Evolutionary conservation across 306 rosid species (phyloP).

Genomic region (Pyrus bretschneideri): DNA sequence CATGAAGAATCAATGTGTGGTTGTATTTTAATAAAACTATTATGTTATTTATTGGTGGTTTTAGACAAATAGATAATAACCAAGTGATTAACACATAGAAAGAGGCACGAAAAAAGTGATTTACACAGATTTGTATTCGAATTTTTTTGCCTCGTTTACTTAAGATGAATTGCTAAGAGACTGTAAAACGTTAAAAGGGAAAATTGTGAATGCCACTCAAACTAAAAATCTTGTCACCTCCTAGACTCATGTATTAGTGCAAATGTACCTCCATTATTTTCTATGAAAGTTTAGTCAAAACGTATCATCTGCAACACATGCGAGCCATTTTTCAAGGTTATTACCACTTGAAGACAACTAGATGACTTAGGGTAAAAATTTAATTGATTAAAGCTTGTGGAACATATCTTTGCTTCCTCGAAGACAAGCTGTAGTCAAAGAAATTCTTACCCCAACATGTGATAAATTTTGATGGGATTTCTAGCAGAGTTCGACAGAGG

Average conservation of each 20-base stretch:
- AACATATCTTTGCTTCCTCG: too few species aligned
- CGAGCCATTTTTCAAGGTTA: neutral
- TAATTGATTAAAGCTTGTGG: neutral
- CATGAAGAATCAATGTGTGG: neutral
- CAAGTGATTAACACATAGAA: neutral
- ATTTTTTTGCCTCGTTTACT: neutral
- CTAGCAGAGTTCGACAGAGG: neutral
- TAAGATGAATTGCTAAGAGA: neutral
- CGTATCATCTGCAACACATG: neutral
- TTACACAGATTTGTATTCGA: neutral
- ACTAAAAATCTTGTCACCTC: neutral
- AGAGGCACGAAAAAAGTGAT: too few species aligned
- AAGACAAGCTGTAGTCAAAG: too few species aligned
- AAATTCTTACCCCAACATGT: too few species aligned
- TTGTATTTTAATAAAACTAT: neutral
- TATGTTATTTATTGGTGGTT: neutral
- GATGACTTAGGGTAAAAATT: neutral
- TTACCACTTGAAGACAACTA: neutral
- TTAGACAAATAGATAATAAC: neutral
- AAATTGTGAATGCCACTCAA: neutral
- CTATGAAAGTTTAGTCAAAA: neutral
- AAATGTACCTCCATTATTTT: neutral
- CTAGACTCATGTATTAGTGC: neutral
- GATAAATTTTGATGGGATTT: neutral
- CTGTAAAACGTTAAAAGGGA: too few species aligned